A percentile compares a stretch with the other conserved stretches of the same genome.
These are phyloP conservation scores for Cucurbita argyrosperma DNA, from an alignment of 306 rosid genomes.

Conservation along the genomic window DNA sequence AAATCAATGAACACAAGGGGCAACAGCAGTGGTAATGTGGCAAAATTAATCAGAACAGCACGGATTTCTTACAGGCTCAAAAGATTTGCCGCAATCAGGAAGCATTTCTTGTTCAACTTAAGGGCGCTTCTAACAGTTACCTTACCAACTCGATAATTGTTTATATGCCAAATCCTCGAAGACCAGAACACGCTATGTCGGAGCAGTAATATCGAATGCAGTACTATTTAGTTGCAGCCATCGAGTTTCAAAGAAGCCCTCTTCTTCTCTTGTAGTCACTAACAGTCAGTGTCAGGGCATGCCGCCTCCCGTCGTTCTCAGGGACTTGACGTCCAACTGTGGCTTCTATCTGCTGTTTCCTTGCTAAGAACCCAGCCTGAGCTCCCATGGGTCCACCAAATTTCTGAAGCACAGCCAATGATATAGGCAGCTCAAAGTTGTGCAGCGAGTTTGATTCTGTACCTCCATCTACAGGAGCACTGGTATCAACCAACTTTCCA, in stretches of 20 bases:
- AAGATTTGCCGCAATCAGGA: not conserved
- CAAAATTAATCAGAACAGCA: not conserved
- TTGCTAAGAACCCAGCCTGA: slow-evolving; percentile 60
- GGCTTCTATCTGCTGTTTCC: slow-evolving; percentile 65
- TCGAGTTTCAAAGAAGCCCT: slow-evolving; percentile 59
- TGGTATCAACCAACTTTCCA: slow-evolving; percentile 79
- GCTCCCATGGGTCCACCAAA: slow-evolving; percentile 76
- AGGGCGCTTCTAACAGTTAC: not conserved
- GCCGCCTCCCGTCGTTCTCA: slow-evolving; percentile 60
- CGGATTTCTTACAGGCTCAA: not conserved
- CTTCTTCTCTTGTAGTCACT: slow-evolving; percentile 82
- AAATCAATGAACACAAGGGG: not conserved
- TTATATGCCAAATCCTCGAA: not conserved
- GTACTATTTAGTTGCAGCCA: not conserved
- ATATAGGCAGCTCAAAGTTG: slow-evolving; percentile 81
- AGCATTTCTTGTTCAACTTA: not conserved
- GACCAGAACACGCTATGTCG: not conserved
- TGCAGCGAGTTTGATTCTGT: slow-evolving; percentile 58
- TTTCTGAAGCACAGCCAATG: slow-evolving; percentile 57
- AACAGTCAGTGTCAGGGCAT: slow-evolving; percentile 52
- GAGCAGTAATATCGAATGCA: not conserved
- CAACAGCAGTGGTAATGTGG: not conserved
- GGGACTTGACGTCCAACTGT: slow-evolving; percentile 58
- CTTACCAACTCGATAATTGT: not conserved
- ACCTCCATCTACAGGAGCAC: slow-evolving; percentile 81